Evolutionary conservation across 2,329 filamentous ascomycete species (phyloP).

Genomic region (Cercospora sesami): DNA sequence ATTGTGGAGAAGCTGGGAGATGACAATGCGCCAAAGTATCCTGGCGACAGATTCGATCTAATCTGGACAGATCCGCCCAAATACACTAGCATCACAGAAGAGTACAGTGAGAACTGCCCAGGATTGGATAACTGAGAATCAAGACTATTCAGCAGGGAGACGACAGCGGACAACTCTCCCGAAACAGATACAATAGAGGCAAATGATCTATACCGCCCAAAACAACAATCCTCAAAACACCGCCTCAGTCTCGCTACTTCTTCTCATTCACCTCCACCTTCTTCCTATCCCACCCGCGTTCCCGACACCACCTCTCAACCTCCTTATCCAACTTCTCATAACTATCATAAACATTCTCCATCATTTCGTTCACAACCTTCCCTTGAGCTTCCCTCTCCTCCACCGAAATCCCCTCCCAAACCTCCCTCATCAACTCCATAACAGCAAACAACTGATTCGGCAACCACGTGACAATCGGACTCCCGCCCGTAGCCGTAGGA

Average conservation of each 20-base stretch:
- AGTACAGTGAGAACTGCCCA: constrained; percentile 55
- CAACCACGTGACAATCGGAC: constrained; percentile 80
- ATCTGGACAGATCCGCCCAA: constrained; percentile 60
- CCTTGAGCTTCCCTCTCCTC: constrained; percentile 24
- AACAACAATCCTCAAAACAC: too few species aligned
- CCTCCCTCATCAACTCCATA: constrained; percentile 66
- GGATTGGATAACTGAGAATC: constrained; percentile 48
- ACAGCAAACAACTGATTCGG: constrained; percentile 79
- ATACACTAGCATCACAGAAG: constrained; percentile 50
- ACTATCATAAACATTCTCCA: constrained; percentile 66
- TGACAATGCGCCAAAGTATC: constrained; percentile 53
- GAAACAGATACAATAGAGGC: not conserved
- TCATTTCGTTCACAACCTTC: constrained; percentile 52
- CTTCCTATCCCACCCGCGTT: constrained; percentile 21
- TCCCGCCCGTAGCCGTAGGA: constrained; percentile 76
- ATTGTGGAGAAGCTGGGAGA: constrained; percentile 57
- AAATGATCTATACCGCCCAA: not conserved
- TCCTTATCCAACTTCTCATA: constrained; percentile 68
- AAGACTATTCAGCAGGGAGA: not conserved
- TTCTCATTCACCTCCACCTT: constrained; percentile 18
- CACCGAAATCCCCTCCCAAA: constrained; percentile 47
- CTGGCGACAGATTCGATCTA: constrained; percentile 49
- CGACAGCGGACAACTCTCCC: not conserved
- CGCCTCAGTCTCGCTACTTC: not conserved
- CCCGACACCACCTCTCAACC: constrained; percentile 68